phyloP scores from a whole-genome alignment of 345 rosid genomes.

The Mallotus nudiflorus region DNA sequence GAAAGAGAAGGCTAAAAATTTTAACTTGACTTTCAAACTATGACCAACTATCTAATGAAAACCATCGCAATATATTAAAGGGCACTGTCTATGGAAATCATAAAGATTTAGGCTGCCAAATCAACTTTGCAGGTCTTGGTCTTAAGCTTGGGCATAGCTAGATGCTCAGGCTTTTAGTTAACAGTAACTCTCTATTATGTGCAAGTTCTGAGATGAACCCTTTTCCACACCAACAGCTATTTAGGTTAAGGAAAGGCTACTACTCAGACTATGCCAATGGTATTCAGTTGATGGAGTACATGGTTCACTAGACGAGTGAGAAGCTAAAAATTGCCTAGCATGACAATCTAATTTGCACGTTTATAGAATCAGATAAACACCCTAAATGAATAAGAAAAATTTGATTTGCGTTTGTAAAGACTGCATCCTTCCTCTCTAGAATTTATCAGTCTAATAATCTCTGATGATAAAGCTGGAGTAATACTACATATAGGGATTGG shows the following conservation, averaged over 20 bases:
- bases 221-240: neutral
- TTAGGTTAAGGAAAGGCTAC: neutral
- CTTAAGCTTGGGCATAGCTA: neutral
- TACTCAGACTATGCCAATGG: neutral
- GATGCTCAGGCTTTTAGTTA: neutral
- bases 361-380: neutral
- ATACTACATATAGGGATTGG: neutral
- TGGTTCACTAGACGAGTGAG: neutral
- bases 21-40: neutral
- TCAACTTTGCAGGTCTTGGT: neutral
- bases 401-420: neutral
- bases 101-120: neutral
- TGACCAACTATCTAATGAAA: neutral
- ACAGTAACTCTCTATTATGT: neutral
- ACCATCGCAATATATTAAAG: neutral
- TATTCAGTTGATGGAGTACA: neutral
- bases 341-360: neutral
- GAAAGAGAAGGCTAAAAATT: too few species aligned
- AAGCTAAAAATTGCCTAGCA: neutral
- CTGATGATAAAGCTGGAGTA: neutral
- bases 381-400: neutral
- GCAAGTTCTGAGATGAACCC: neutral
- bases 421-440: neutral
- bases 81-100: neutral
- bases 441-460: too few species aligned